A percentile compares a stretch with the other conserved stretches of the same genome.
phyloP scores from a whole-genome alignment of 768 basidiomycete genomes.

The Leccinum truebloodii region DNA sequence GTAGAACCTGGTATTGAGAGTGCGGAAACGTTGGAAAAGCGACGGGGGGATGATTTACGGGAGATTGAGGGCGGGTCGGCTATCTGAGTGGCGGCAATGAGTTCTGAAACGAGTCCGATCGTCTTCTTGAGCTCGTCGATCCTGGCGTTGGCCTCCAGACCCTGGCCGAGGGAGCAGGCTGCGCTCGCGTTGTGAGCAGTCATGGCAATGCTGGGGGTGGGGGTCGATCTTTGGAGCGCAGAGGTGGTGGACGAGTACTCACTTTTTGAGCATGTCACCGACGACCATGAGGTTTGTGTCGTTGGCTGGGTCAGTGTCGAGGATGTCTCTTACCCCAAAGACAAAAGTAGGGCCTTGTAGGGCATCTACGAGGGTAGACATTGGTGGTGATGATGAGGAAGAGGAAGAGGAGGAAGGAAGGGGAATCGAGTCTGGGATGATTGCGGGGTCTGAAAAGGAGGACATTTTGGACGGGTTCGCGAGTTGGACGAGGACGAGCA shows the following conservation, averaged over 20 bases:
- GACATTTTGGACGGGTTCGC: not conserved
- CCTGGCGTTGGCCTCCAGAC: conserved; percentile 47
- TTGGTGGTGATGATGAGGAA: conserved; percentile 27
- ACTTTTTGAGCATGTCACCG: conserved; percentile 57
- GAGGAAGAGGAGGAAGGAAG: conserved; percentile 29
- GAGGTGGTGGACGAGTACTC: conserved; percentile 8
- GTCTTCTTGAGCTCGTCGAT: conserved; percentile 58
- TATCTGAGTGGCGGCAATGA: conserved; percentile 49
- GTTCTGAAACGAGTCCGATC: conserved; percentile 52
- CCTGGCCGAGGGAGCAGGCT: conserved; percentile 48
- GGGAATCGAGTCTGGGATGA: conserved; percentile 8
- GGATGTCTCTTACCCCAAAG: conserved; percentile 28
- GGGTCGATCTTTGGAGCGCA: conserved; percentile 18
- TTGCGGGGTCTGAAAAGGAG: not conserved
- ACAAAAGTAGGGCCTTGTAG: conserved; percentile 13
- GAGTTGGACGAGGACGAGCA: conserved; percentile 3
- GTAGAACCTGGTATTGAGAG: conserved; percentile 41
- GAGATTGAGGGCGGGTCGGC: conserved; percentile 35
- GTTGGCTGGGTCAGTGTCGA: conserved; percentile 34
- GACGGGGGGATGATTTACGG: conserved; percentile 31
- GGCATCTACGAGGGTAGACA: not conserved
- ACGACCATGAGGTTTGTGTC: conserved; percentile 52
- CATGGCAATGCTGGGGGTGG: conserved; percentile 51
- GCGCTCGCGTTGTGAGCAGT: conserved; percentile 59
- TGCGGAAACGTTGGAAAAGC: conserved; percentile 17